Percentiles rank a stretch among this genome's conserved stretches.
Conservation (phyloP, 352 stramenopile genomes). For the Globisporangium cederbergense region DNA sequence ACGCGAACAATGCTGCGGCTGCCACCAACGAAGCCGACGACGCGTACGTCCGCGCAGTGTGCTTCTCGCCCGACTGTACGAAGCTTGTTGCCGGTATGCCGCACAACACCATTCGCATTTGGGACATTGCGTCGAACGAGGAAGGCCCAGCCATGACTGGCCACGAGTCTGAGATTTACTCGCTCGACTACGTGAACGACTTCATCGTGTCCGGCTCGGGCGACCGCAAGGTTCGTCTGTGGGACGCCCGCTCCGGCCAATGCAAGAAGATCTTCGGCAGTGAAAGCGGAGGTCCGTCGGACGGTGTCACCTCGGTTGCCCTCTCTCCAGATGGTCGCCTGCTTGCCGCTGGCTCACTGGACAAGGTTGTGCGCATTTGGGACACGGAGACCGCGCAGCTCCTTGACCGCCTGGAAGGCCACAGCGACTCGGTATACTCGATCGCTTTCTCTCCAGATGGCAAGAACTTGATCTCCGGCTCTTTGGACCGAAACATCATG, state of each 20-base stretch:
- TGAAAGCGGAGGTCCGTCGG: conserved; percentile 71
- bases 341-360: conserved; percentile 72
- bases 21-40: conserved; percentile 69
- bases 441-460: conserved; percentile 84
- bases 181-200: conserved; percentile 83
- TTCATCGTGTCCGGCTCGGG: conserved; percentile 85
- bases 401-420: conserved; percentile 76
- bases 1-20: conserved; percentile 26
- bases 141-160: conserved; percentile 78
- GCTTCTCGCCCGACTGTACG: conserved; percentile 80
- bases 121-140: conserved; percentile 85
- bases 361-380: conserved; percentile 87
- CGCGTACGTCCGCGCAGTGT: conserved; percentile 80
- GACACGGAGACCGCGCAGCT: conserved; percentile 79
- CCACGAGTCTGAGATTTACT: conserved; percentile 87
- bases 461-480: conserved; percentile 86
- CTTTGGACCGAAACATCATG: conserved; percentile 85
- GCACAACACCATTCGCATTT: conserved; percentile 85
- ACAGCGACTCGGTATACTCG: conserved; percentile 87
- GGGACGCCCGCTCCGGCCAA: conserved; percentile 76
- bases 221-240: conserved; percentile 80
- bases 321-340: conserved; percentile 74
- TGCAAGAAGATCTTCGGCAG: conserved; percentile 86
- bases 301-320: conserved; percentile 80
- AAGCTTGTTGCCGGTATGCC: conserved; percentile 87